Base-by-base conservation (phyloP, 768 basidiomycete genomes). In the Phlegmacium glaucopus region DNA sequence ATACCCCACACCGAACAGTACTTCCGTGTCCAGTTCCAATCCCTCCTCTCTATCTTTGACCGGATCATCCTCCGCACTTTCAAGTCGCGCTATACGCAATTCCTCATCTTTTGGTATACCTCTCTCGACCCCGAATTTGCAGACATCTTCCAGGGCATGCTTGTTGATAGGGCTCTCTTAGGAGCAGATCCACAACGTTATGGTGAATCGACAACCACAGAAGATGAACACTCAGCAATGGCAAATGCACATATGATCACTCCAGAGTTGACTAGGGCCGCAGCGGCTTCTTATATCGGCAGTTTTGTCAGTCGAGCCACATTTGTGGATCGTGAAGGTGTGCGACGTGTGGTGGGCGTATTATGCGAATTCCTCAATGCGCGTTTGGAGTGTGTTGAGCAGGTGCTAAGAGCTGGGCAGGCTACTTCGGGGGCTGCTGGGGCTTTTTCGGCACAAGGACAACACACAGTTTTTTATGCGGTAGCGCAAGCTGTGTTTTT, bases 61-160 rank as follows among this genome's bases (percentile, higher is more conserved):
- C 83, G 91, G 34, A 85, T 85, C 30, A 93, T 99, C 61, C 79
- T 99, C 41, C 88, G 85, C 32, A 98, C 96, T 2, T 96, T 96
- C 72, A 94, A 94, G 60, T 96, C 94, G 0, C 89, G 94, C 32
- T 96, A 98, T 65, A 94, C 93, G 11, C 96, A 98, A 59, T 99
- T 99, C 69, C 79, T 99, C 50, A 60, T 98, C 39, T 99, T 99
- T 74, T 96, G 92, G 84, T 92, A 86, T 60, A 79, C 94, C 16
- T 97, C 95, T 0, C 84, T 95, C 43, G 85, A 93, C 55, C 74
- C 87, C 2, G 83, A 90, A 51, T 96, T 93, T 57, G 79, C 87
- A 38, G 95, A 99, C 63, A 77, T 92, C 45, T 97, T 99, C 63
- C 90, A 90, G 51, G 95, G 95, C 30, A 81, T 93, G 61, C 86